Base-by-base conservation (phyloP, 192 early-diverging fungal genomes). In the Entomortierella lignicola region DNA sequence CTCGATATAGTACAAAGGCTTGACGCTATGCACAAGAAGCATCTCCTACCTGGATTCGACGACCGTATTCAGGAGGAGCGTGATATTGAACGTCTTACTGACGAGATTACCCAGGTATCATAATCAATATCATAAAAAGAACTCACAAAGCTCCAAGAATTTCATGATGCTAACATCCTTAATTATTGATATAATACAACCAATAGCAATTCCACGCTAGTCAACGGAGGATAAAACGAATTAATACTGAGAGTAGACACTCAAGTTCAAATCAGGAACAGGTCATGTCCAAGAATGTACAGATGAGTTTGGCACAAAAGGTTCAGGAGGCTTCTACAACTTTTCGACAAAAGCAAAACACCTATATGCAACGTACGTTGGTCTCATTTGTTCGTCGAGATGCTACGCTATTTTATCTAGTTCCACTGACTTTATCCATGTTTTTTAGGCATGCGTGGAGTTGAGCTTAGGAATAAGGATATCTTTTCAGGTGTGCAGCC, bases 41-140 rank as follows among this genome's bases (percentile, higher is more conserved):
- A 96, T 72, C 77, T 97, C 20, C 71, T 98, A 56, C 97, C 97
- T 21, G 97, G 97, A 32, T 99, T 99, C 66, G 95, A 97, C 61
- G 97, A 99, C 83, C 88, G 90, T 23, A 81, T 88, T 0, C 86
- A 77, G 3, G 93, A 95, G 72, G 92, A 95, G 71, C 83, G 85
- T 56, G 91, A 91, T 53, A 98, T 98, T 55, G 92, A 97, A 34
- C 77, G 81, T 25, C 74, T 96, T 50, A 96, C 96, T 7, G 86
- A 91, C 7, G 90, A 93, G 15, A 96, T 99, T 61, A 97, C 96
- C 4, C 77, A 88, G 43, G 92, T 95, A 85, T 69, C 66, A 20
- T 15, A 47, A n/a, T 50, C 3, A 31, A 10, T n/a, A 25, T 20
- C 13, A 51, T 11, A 4, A 30, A 8, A 0, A 25, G 34, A 10